Conservation (phyloP, 108 stramenopile genomes). For the Cyclotella sp. region DNA sequence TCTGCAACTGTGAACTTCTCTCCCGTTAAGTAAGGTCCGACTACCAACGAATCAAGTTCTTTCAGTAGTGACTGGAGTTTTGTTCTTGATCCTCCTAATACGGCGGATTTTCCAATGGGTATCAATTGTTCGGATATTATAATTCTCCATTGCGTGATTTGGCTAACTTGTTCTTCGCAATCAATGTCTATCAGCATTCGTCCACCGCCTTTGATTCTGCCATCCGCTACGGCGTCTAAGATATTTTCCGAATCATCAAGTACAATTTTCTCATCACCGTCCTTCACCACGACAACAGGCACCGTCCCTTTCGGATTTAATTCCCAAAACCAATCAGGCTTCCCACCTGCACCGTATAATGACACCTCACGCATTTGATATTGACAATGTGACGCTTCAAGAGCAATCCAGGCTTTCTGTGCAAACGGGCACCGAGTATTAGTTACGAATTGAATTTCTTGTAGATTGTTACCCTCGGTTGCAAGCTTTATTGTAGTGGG, state of each 20-base stretch:
- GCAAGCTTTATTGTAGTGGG: not conserved
- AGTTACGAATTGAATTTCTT: constrained; percentile 64
- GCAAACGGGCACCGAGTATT: constrained; percentile 85
- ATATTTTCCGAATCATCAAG: constrained; percentile 80
- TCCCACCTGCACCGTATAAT: constrained; percentile 78
- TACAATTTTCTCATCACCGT: constrained; percentile 29
- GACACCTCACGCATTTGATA: constrained; percentile 73
- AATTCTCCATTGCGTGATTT: constrained; percentile 60
- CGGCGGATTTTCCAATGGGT: constrained; percentile 78
- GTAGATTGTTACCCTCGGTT: not conserved
- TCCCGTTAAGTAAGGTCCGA: constrained; percentile 64
- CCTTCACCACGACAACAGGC: constrained; percentile 62
- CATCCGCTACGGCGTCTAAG: constrained; percentile 58
- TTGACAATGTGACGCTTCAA: constrained; percentile 57
- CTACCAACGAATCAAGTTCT: constrained; percentile 59
- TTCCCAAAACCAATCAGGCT: constrained; percentile 86
- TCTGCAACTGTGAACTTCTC: constrained; percentile 77
- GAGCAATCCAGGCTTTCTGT: constrained; percentile 84
- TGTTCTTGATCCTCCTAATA: constrained; percentile 58
- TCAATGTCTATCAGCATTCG: not conserved
- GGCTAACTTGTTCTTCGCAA: constrained; percentile 11
- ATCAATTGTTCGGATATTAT: constrained; percentile 52
- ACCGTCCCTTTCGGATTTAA: constrained; percentile 81
- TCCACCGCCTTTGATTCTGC: constrained; percentile 23
- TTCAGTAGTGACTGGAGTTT: constrained; percentile 59